These are phyloP conservation scores for Claviceps monticola DNA, from an alignment of 2,329 filamentous ascomycete species.

Conservation along the genomic window DNA sequence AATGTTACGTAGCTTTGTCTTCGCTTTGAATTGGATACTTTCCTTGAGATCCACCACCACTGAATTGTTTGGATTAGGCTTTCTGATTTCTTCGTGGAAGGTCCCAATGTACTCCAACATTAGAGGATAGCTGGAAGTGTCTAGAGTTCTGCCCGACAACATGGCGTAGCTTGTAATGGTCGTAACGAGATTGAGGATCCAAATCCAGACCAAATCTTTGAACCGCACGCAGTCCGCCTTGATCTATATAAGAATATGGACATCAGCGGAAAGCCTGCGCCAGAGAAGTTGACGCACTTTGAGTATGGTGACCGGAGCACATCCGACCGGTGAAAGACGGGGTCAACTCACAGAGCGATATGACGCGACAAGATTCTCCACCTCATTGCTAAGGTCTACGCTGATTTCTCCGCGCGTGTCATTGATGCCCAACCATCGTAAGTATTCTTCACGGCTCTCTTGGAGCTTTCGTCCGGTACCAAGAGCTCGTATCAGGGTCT, in stretches of 20 bases:
- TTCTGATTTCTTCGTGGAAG: not conserved
- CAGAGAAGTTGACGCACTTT: too few species aligned
- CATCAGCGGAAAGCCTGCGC: too few species aligned
- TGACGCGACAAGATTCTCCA: not conserved
- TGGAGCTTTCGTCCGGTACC: not conserved
- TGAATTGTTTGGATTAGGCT: not conserved
- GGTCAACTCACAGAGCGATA: not conserved
- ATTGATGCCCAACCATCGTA: not conserved
- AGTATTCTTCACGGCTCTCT: not conserved
- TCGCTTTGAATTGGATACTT: not conserved
- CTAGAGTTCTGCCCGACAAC: not conserved
- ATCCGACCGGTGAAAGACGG: not conserved
- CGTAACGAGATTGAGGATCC: not conserved
- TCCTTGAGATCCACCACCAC: not conserved
- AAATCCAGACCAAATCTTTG: not conserved
- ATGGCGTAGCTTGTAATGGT: not conserved
- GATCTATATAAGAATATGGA: not conserved
- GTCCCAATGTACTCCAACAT: not conserved
- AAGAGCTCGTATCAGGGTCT: not conserved
- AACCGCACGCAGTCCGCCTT: not conserved
- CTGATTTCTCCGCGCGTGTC: not conserved
- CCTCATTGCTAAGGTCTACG: not conserved
- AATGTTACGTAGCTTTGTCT: not conserved
- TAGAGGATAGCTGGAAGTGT: not conserved
- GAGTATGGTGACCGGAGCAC: not conserved